Conservation (phyloP, 2,329 filamentous ascomycete genomes). For the Helotiales sp. region DNA sequence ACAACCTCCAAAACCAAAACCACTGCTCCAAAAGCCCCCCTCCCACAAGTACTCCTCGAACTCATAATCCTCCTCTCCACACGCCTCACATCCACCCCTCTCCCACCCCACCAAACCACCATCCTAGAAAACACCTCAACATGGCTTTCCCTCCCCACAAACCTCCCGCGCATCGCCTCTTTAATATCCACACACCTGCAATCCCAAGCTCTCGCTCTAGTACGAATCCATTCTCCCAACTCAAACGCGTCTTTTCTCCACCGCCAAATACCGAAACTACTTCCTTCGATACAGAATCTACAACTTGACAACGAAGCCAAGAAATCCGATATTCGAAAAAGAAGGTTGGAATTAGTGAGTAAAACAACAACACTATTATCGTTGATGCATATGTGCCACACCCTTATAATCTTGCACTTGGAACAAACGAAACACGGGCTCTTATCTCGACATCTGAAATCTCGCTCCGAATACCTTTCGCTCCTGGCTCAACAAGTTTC, state of each 20-base stretch:
- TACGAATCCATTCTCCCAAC: conserved; percentile 47
- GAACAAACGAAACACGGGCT: conserved; percentile 33
- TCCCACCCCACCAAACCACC: conserved; percentile 39
- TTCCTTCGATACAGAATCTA: conserved; percentile 41
- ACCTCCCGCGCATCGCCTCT: conserved; percentile 48
- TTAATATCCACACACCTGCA: conserved; percentile 53
- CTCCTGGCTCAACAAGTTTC: conserved; percentile 18
- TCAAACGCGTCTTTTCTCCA: conserved; percentile 56
- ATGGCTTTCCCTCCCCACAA: conserved; percentile 46
- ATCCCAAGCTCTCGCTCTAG: conserved; percentile 48
- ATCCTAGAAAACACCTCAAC: conserved; percentile 52
- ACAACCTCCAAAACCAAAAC: conserved; percentile 19
- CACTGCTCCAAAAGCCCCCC: conserved; percentile 20
- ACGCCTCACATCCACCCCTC: conserved; percentile 36
- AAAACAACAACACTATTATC: conserved; percentile 31
- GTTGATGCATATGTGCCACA: conserved; percentile 26
- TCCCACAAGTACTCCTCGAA: conserved; percentile 50
- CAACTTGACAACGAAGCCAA: conserved; percentile 40
- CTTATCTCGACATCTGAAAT: conserved; percentile 26
- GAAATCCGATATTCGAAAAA: conserved; percentile 39
- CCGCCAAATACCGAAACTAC: conserved; percentile 53
- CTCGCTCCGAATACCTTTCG: conserved; percentile 23
- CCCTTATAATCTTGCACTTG: conserved; percentile 29
- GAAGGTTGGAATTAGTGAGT: conserved; percentile 39
- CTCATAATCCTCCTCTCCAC: conserved; percentile 56